phyloP scores from a whole-genome alignment of 352 stramenopile genomes.

The Pythium rishiriense region DNA sequence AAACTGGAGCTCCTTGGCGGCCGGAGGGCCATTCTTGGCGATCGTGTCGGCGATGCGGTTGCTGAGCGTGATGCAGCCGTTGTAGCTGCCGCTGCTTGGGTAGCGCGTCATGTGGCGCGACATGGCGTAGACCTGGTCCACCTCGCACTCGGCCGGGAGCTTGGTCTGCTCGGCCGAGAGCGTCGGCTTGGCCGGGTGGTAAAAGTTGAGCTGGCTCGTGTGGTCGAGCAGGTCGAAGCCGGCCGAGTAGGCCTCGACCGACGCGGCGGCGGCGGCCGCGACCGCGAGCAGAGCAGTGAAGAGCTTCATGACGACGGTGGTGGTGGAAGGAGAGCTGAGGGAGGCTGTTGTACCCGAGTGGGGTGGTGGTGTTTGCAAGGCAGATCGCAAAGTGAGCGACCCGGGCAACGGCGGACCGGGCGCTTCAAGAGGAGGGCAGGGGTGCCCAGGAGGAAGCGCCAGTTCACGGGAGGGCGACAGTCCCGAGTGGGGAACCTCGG shows the following conservation, averaged over 20 bases:
- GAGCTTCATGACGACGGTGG: conserved; percentile 24
- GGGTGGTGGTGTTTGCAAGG: conserved; percentile 11
- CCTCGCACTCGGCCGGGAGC: conserved; percentile 41
- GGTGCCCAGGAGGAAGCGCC: neutral
- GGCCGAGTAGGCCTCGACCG: conserved; percentile 19
- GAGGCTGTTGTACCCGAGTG: conserved; percentile 4
- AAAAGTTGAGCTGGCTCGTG: conserved; percentile 62
- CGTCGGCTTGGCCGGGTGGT: conserved; percentile 46
- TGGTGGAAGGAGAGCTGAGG: neutral
- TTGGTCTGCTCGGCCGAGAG: conserved; percentile 38
- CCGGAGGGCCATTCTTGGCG: conserved; percentile 29
- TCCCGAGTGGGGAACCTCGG: too few relatives aligned
- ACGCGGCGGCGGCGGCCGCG: conserved; percentile 20
- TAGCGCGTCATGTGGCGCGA: conserved; percentile 59
- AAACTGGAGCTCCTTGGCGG: conserved; percentile 41
- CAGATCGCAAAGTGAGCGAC: conserved; percentile 19
- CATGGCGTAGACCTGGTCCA: conserved; percentile 54
- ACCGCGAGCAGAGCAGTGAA: conserved; percentile 13
- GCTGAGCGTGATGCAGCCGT: conserved; percentile 32
- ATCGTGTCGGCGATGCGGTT: conserved; percentile 35
- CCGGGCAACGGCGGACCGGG: neutral
- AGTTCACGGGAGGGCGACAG: neutral
- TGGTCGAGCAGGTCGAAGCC: conserved; percentile 58
- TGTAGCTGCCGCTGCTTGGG: conserved; percentile 53
- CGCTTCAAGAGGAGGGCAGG: neutral